These are phyloP conservation scores for Fusarium odoratissimum DNA, from an alignment of 2,329 filamentous ascomycete genomes.

Conservation along the genomic window DNA sequence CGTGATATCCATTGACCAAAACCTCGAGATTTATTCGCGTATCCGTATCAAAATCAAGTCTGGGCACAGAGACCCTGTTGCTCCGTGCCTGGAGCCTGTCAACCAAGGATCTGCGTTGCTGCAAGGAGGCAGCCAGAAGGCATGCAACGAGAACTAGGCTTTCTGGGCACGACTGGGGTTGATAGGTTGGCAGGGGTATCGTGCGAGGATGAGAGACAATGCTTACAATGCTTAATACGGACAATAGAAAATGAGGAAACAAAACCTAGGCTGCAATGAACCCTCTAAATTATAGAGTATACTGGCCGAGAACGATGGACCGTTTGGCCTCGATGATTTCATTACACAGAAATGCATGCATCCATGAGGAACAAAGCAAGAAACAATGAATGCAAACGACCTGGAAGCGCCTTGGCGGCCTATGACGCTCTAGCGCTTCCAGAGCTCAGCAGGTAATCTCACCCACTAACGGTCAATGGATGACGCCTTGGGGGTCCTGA, in stretches of 20 bases:
- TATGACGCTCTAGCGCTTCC: constrained; percentile 36
- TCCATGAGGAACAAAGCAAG: constrained; percentile 2
- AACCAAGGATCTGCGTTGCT: constrained; percentile 19
- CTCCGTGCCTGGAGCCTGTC: constrained; percentile 11
- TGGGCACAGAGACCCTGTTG: constrained; percentile 5
- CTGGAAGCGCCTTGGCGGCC: constrained; percentile 18
- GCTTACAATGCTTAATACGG: background rate
- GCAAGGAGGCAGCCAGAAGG: constrained; percentile 31
- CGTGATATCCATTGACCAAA: constrained; percentile 32
- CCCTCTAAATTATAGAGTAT: background rate
- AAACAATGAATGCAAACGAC: constrained; percentile 14
- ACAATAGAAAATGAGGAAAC: background rate
- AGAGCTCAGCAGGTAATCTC: constrained; percentile 25
- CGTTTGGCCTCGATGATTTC: constrained; percentile 19
- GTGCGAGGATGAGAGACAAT: constrained; percentile 8
- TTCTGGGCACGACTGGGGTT: constrained; percentile 17
- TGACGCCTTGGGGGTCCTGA: constrained; percentile 7
- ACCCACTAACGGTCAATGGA: constrained; percentile 28
- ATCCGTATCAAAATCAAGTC: constrained; percentile 18
- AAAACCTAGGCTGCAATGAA: background rate
- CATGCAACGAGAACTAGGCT: constrained; percentile 15
- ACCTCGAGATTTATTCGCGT: constrained; percentile 10
- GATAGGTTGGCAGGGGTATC: constrained; percentile 14
- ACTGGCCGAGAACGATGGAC: background rate
- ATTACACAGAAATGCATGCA: constrained; percentile 3